phyloP scores from a whole-genome alignment of 192 early-diverging fungal species.

The Coemansia reversa region DNA sequence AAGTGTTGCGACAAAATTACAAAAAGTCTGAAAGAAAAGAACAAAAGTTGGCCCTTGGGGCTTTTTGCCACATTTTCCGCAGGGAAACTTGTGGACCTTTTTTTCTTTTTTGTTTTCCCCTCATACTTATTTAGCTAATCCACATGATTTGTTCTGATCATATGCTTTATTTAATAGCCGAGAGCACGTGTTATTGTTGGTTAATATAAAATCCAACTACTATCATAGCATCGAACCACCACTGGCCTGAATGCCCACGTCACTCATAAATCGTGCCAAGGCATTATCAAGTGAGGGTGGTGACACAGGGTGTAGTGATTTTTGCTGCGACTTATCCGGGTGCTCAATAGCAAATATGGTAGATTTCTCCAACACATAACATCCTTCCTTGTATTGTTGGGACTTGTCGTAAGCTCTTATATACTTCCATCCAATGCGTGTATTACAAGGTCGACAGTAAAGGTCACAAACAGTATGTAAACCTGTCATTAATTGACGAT shows the following conservation, averaged over 20 bases:
- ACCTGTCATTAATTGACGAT: slow-evolving; percentile 52
- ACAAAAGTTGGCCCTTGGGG: no score
- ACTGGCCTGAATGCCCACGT: slow-evolving; percentile 6
- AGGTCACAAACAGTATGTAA: slow-evolving; percentile 51
- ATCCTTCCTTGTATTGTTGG: slow-evolving; percentile 51
- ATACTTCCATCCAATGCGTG: slow-evolving; percentile 49
- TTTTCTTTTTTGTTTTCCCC: no score
- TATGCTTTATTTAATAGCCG: no score
- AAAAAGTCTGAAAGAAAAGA: no score
- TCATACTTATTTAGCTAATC: no score
- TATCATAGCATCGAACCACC: background rate
- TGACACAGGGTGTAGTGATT: slow-evolving; percentile 8
- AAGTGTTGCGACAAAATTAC: no score
- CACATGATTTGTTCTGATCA: no score
- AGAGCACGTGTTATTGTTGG: no score
- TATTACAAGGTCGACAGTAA: slow-evolving; percentile 30
- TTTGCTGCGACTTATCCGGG: background rate
- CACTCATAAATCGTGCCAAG: slow-evolving; percentile 14
- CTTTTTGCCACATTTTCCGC: no score
- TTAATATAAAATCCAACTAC: no score
- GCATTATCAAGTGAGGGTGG: slow-evolving; percentile 10
- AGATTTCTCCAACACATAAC: slow-evolving; percentile 48
- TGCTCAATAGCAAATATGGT: slow-evolving; percentile 19
- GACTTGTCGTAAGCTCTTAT: slow-evolving; percentile 31
- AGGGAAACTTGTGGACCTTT: no score